These are phyloP conservation scores for Scedosporium apiospermum DNA, from an alignment of 2,329 filamentous ascomycete species.

Conservation along the genomic window DNA sequence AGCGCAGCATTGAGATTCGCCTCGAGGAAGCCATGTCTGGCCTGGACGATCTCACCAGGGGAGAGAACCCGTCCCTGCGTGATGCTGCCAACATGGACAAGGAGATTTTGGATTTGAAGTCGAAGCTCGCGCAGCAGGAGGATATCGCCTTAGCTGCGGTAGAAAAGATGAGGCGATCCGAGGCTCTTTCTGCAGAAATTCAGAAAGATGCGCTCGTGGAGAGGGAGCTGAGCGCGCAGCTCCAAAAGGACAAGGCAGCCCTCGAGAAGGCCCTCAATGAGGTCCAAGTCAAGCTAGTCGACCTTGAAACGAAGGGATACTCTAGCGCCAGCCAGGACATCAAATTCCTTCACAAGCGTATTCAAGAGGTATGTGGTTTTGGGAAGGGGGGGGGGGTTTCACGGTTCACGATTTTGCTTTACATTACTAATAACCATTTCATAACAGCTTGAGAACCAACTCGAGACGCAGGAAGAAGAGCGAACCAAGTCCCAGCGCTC, in stretches of 20 bases:
- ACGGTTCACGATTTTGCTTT: not conserved
- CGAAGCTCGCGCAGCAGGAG: conserved; percentile 81
- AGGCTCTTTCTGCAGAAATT: conserved; percentile 76
- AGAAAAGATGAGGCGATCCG: conserved; percentile 93
- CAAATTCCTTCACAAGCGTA: conserved; percentile 84
- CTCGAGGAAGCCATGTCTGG: conserved; percentile 80
- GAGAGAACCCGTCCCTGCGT: conserved; percentile 78
- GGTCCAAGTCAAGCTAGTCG: conserved; percentile 78
- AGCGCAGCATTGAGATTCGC: conserved; percentile 76
- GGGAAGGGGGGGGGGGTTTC: too few species aligned
- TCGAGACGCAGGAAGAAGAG: conserved; percentile 73
- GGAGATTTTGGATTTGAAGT: conserved; percentile 82
- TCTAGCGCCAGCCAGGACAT: conserved; percentile 91
- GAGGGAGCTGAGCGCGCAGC: conserved; percentile 67
- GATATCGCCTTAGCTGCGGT: conserved; percentile 86
- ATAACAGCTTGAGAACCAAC: conserved; percentile 70
- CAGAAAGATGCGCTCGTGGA: conserved; percentile 87
- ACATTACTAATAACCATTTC: conserved; percentile 15
- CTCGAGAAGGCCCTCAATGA: conserved; percentile 89
- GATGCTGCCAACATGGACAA: conserved; percentile 84
- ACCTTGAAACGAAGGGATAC: conserved; percentile 95
- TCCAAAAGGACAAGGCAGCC: conserved; percentile 82
- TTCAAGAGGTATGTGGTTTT: conserved; percentile 86
- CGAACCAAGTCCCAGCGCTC: conserved; percentile 76
- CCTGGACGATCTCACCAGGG: conserved; percentile 77